Percentiles rank a stretch among this genome's conserved stretches.
These are phyloP conservation scores for Pseudopyrenochaeta lycopersici DNA, from an alignment of 2,329 filamentous ascomycete species.

Conservation along the genomic window DNA sequence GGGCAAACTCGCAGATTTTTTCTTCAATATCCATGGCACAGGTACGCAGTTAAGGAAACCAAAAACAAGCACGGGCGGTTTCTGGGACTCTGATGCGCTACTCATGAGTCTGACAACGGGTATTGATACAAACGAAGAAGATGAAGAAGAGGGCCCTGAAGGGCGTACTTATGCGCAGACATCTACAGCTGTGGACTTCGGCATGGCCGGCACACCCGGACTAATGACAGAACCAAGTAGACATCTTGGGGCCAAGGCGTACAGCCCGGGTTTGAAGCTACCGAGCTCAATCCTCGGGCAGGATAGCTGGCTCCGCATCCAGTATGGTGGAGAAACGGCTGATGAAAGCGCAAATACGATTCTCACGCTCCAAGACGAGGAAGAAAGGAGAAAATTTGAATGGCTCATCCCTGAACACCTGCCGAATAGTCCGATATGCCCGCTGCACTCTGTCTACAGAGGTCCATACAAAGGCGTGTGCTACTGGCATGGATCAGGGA, in stretches of 20 bases:
- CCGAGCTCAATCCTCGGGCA: slow-evolving; percentile 7
- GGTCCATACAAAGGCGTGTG: slow-evolving; percentile 52
- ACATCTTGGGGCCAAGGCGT: slow-evolving; percentile 16
- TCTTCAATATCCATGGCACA: slow-evolving; percentile 37
- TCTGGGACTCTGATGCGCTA: slow-evolving; percentile 48
- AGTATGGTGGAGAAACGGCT: slow-evolving; percentile 4
- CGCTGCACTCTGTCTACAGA: slow-evolving; percentile 50
- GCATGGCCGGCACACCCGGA: slow-evolving; percentile 5
- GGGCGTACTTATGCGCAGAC: slow-evolving; percentile 8
- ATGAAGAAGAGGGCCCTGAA: slow-evolving; percentile 35
- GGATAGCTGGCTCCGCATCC: slow-evolving; percentile 25
- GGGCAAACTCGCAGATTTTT: slow-evolving; percentile 43
- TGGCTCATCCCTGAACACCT: slow-evolving; percentile 57
- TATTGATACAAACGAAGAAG: slow-evolving; percentile 16
- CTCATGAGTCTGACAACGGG: slow-evolving; percentile 42
- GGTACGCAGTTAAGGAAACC: slow-evolving; percentile 11
- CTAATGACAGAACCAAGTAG: slow-evolving; percentile 8
- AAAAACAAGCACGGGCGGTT: slow-evolving; percentile 21
- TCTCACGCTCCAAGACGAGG: slow-evolving; percentile 23
- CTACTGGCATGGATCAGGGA: slow-evolving; percentile 48
- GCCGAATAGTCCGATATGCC: slow-evolving; percentile 55
- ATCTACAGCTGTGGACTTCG: slow-evolving; percentile 2
- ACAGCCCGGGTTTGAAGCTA: background rate
- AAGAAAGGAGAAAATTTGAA: slow-evolving; percentile 46
- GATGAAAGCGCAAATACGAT: slow-evolving; percentile 13